phyloP scores from a whole-genome alignment of 371 early-diverging fungal genomes.

The Circinella umbellata region DNA sequence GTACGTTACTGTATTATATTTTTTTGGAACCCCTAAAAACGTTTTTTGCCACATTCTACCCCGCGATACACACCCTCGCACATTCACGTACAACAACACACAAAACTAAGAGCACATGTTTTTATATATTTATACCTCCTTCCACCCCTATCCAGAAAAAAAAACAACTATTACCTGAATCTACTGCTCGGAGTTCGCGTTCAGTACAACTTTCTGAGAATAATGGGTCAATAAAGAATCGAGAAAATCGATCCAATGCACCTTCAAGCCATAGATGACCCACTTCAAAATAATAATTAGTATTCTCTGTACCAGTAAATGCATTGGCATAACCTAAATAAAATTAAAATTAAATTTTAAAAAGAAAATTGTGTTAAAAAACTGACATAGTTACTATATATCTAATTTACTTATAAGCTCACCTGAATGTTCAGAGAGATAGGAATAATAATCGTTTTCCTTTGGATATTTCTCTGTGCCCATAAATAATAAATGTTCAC shows the following conservation, averaged over 20 bases:
- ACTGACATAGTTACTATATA: too few species aligned
- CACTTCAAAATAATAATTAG: constrained; percentile 96
- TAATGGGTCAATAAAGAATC: constrained; percentile 91
- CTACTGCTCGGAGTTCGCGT: constrained; percentile 92
- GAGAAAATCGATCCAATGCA: constrained; percentile 94
- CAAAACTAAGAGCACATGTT: background rate
- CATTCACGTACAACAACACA: too few species aligned
- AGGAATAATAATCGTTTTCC: constrained; percentile 92
- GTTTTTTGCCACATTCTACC: too few species aligned
- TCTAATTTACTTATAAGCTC: background rate
- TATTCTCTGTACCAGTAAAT: constrained; percentile 85
- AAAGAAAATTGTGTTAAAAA: background rate
- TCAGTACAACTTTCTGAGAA: constrained; percentile 89
- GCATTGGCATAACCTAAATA: constrained; percentile 83
- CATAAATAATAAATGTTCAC: constrained; percentile 98
- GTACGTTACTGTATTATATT: background rate
- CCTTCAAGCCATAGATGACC: constrained; percentile 84
- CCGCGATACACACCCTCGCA: too few species aligned
- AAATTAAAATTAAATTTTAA: background rate
- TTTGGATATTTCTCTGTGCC: constrained; percentile 83
- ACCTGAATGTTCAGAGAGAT: constrained; percentile 88
- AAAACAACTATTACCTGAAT: constrained; percentile 63
- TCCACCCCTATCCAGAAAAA: background rate
- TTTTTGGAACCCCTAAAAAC: background rate
- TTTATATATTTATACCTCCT: background rate